These are phyloP conservation scores for Plasmodium gonderi DNA, from an alignment of 169 alveolate genomes.

Conservation along the genomic window DNA sequence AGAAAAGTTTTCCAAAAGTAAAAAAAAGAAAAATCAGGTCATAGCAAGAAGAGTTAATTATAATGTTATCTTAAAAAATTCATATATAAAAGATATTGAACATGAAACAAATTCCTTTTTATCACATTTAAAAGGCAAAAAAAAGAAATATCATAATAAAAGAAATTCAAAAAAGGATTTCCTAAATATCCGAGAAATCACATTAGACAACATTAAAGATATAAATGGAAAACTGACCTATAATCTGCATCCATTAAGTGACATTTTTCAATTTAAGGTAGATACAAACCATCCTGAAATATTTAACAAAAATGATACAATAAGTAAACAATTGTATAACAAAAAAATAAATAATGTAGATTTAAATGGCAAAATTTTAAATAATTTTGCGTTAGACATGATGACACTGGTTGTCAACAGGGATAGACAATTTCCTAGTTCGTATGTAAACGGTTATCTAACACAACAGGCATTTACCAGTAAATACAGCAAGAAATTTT, in stretches of 20 bases:
- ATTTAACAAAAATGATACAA: constrained; percentile 12
- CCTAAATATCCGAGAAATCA: not conserved
- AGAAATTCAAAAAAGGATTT: constrained; percentile 18
- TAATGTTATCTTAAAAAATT: constrained; percentile 23
- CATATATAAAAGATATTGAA: constrained; percentile 22
- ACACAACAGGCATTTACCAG: not conserved
- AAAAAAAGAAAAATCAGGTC: constrained; percentile 38
- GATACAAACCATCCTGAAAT: not conserved
- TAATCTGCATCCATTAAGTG: constrained; percentile 13
- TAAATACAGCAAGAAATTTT: not conserved
- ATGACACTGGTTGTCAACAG: not conserved
- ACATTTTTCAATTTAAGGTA: not conserved
- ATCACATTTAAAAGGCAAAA: constrained; percentile 51
- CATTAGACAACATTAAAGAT: constrained; percentile 29
- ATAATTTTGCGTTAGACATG: not conserved
- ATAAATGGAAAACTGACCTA: not conserved
- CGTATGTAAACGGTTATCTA: constrained; percentile 12
- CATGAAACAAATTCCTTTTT: constrained; percentile 14
- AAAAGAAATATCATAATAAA: constrained; percentile 9
- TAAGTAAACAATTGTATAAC: not conserved
- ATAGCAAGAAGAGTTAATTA: constrained; percentile 50
- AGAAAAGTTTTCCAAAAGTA: constrained; percentile 37
- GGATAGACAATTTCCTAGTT: not conserved
- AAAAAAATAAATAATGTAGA: constrained; percentile 11
- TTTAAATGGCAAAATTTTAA: not conserved